Base-by-base conservation (phyloP, 306 rosid species). In the Vicia sativa region DNA sequence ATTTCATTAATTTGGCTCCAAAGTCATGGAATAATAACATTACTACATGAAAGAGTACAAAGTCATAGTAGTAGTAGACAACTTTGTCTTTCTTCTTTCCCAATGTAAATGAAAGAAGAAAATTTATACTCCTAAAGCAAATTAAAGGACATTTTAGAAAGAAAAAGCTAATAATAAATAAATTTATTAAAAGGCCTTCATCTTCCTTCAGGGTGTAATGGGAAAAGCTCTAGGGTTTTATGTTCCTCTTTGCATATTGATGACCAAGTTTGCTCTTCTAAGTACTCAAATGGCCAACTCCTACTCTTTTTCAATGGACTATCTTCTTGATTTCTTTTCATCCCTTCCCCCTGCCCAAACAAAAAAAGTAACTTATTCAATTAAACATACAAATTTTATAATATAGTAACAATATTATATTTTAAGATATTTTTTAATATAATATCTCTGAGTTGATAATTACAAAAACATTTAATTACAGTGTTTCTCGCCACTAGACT, bases 161-260 rank as follows among this genome's bases (percentile, higher is more conserved):
- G 23, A 55, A 53, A 44, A 44, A 23, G 41, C 45, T 59, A 67
- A n/a, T 9, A 19, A 21, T 48, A 43, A 42, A 12, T 61, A 21
- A 23, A 37, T 25, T 75, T 26, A 66, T 57, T 72, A 19, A 65
- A 21, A 78, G 72, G 66, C 85, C 73, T 62, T 89, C 85, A 77
- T 84, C 80, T 85, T 62, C 95, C 77, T 83, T 93, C 97, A 42
- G 98, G 98, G 75, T 87, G 96, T 73, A 93, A 76, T 37, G 98
- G 98, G 82, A 93, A 93, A 57, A 93, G 92, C 87, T 93, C 95
- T 70, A 93, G 86, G 74, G 97, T 93, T 81, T 81, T 83, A 70
- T 85, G 87, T 69, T 83, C 90, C 26, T 77, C 85, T 45, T 77
- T 79, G 69, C 70, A 42, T 5, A 65, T 57, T 48, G 59, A 63